These are phyloP conservation scores for Aulographum hederae DNA, from an alignment of 2,329 filamentous ascomycete species.

Conservation along the genomic window DNA sequence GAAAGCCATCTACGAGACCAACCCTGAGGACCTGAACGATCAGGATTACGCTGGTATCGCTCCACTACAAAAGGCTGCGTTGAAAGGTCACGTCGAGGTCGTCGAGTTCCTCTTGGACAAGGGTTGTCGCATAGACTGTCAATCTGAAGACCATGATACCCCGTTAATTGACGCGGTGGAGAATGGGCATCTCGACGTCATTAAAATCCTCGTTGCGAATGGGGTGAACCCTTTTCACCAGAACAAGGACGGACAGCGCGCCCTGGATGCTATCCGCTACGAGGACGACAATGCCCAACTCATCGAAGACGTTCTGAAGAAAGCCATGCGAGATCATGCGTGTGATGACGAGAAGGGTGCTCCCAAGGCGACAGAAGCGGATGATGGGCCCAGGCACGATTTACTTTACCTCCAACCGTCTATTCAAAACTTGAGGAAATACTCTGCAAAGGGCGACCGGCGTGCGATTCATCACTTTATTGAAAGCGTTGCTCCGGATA, in stretches of 20 bases:
- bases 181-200: conserved; percentile 79
- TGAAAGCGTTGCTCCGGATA: conserved; percentile 42
- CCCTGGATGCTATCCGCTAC: conserved; percentile 62
- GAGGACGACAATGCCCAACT: conserved; percentile 63
- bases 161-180: conserved; percentile 92
- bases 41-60: conserved; percentile 94
- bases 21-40: conserved; percentile 74
- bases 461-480: conserved; percentile 29
- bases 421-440: conserved; percentile 27
- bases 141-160: conserved; percentile 66
- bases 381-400: conserved; percentile 17
- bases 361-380: not conserved
- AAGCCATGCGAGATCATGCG: conserved; percentile 27
- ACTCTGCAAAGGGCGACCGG: conserved; percentile 29
- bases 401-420: conserved; percentile 31
- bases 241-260: conserved; percentile 84
- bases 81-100: conserved; percentile 73
- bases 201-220: conserved; percentile 64
- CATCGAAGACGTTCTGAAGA: conserved; percentile 56
- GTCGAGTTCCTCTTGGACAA: conserved; percentile 73
- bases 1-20: conserved; percentile 54
- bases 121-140: conserved; percentile 68
- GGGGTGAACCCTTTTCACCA: conserved; percentile 83
- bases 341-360: conserved; percentile 23
- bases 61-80: conserved; percentile 77